Evolutionary conservation across 345 rosid genomes (phyloP).

Genomic region (Citrus maxima): DNA sequence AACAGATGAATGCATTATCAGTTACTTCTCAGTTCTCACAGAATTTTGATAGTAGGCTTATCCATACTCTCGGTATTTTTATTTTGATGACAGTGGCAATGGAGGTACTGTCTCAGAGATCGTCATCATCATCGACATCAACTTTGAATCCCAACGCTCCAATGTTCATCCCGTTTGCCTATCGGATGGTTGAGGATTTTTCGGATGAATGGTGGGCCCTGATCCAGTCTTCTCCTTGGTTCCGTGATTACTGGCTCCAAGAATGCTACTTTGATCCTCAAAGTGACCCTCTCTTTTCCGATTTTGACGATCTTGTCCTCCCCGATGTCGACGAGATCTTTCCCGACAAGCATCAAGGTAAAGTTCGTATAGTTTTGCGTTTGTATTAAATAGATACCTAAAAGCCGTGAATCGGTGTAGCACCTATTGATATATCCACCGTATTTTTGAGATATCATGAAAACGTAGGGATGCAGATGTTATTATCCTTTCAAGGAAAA

Average conservation of each 20-base stretch:
- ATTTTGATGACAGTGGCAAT: conserved; percentile 12
- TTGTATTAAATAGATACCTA: too few relatives aligned
- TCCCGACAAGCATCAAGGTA: conserved; percentile 27
- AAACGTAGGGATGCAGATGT: background rate
- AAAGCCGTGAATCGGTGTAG: too few relatives aligned
- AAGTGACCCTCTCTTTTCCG: conserved; percentile 18
- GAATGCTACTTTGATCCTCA: conserved; percentile 56
- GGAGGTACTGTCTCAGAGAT: conserved; percentile 35
- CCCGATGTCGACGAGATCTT: conserved; percentile 32
- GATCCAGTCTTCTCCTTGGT: conserved; percentile 56
- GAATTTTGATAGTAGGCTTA: background rate
- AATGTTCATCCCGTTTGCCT: conserved; percentile 51
- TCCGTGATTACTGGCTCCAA: conserved; percentile 68
- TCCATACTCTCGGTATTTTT: background rate
- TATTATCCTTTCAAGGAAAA: background rate
- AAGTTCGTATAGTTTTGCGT: background rate
- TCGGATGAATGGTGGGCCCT: conserved; percentile 77
- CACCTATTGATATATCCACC: too few relatives aligned
- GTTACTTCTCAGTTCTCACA: background rate
- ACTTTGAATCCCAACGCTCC: conserved; percentile 61
- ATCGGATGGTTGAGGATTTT: conserved; percentile 64
- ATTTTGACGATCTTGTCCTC: conserved; percentile 15
- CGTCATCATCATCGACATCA: conserved; percentile 23
- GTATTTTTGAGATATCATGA: background rate
- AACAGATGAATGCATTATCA: background rate